These are phyloP conservation scores for Pseudocercospora vitis DNA, from an alignment of 2,329 filamentous ascomycete species.

Conservation along the genomic window DNA sequence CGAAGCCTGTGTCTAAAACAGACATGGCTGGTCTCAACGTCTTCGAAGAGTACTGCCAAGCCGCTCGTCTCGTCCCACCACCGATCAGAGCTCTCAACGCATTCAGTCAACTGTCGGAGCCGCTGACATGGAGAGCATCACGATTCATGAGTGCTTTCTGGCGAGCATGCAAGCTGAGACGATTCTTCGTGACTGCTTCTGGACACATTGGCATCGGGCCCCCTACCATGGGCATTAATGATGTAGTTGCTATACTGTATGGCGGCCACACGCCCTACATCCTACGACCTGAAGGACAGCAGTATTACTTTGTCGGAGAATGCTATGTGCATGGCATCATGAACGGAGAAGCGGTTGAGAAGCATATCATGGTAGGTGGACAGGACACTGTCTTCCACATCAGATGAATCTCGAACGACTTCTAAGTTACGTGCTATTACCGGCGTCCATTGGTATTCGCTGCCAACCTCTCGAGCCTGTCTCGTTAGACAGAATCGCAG, in stretches of 20 bases:
- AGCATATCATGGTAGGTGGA: not conserved
- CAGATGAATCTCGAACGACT: not conserved
- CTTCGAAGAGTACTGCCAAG: not conserved
- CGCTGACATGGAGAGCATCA: not conserved
- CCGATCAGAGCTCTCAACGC: conserved; percentile 5
- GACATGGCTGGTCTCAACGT: not conserved
- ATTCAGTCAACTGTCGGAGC: not conserved
- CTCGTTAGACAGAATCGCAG: too few relatives aligned
- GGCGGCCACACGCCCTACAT: conserved; percentile 7
- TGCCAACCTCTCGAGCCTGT: too few relatives aligned
- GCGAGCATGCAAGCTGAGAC: conserved; percentile 1
- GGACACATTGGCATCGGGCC: conserved; percentile 2
- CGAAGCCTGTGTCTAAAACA: not conserved
- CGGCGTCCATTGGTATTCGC: too few relatives aligned
- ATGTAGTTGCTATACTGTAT: conserved; percentile 9
- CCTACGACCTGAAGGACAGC: not conserved
- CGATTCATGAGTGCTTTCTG: not conserved
- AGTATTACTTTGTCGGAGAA: conserved; percentile 11
- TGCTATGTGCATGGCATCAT: conserved; percentile 16
- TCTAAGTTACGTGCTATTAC: too few relatives aligned
- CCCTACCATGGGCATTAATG: not conserved
- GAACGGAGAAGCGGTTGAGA: conserved; percentile 12
- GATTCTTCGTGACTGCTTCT: conserved; percentile 1
- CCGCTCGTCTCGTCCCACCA: not conserved
- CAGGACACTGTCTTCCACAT: conserved; percentile 2